Evolutionary conservation across 1,139 yeast species (phyloP), one percentile per base, ranked within the genome.

Genomic region (Arxiozyma bovina): DNA sequence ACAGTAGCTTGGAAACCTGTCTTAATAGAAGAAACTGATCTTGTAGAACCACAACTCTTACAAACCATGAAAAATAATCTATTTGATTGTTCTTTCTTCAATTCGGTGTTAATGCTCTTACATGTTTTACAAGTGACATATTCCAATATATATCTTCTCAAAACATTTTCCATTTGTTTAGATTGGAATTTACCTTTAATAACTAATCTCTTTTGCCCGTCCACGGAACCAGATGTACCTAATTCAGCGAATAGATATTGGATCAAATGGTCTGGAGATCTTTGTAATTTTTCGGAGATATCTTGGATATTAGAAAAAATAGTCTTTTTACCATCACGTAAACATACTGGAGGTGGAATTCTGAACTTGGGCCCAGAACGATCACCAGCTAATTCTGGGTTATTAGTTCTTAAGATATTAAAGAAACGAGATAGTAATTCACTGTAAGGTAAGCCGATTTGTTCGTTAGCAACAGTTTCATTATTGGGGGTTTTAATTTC

Each of bases 201-300:
- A 60, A 93, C 91, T 70, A 93, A 81, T 74, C 99, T 85, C 78
- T 90, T 88, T 72, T 90, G 91, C 71, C 98, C 99, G 75, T 93
- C 99, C 59, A 93, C 93, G 57, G 98, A 91, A 70, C 99, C 99
- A 2, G 98, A 89, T 25, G 99, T 93, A 83, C 99, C 99, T 81
- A 93, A 80, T 77, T 93, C 99, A 1, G 99, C 98, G 74, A 93
- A 94, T 74, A 93, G 76, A 74, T 87, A 93, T 77, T 90, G 97
- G 72, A 91, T 93, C 63, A 93, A 85, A 75, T 94, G 99, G 68
- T 93, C 99, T 63, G 96, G 94, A 55, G 91, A 88, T 77, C 99
- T 85, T 75, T 91, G 97, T 77, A 93, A 80, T 57, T 91, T 93
- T 64, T 89, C 88, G 61, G 96, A 82, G 64, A 93, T 93, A 68